phyloP scores from a whole-genome alignment of 1,284 basidiomycete genomes.

The Cystobasidium slooffiae region DNA sequence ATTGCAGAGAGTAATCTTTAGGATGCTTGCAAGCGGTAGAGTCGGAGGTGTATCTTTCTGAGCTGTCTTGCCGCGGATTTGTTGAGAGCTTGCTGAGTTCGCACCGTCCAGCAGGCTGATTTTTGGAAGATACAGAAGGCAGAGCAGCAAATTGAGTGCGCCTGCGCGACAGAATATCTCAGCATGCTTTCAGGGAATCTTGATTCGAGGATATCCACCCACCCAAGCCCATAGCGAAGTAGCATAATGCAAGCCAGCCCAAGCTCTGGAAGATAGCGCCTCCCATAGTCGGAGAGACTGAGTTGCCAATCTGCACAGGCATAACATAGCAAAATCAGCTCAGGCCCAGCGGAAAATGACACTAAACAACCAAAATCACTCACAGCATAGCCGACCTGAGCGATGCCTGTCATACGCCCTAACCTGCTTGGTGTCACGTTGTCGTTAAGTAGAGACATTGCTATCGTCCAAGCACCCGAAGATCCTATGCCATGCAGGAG shows the following conservation, averaged over 20 bases:
- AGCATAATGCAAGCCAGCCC: slow-evolving; percentile 25
- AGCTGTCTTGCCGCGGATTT: background rate
- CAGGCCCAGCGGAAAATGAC: background rate
- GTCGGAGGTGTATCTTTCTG: background rate
- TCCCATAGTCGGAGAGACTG: slow-evolving; percentile 21
- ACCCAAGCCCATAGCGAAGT: slow-evolving; percentile 28
- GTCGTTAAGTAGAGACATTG: slow-evolving; percentile 10
- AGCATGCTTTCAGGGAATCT: background rate
- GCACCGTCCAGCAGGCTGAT: background rate
- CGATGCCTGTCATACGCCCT: slow-evolving; percentile 8
- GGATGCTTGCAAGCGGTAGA: background rate
- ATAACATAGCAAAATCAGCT: background rate
- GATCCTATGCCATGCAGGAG: slow-evolving; percentile 29
- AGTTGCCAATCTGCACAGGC: slow-evolving; percentile 23
- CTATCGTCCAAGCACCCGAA: slow-evolving; percentile 30
- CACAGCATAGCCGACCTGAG: slow-evolving; percentile 32
- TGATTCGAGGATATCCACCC: background rate
- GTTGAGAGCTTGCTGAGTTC: background rate
- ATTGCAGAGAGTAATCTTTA: background rate
- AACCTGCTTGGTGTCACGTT: slow-evolving; percentile 8
- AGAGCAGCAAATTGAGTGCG: slow-evolving; percentile 5
- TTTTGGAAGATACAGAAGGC: background rate
- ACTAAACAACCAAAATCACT: background rate
- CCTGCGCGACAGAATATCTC: background rate
- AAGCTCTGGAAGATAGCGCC: slow-evolving; percentile 18